Conservation (phyloP, 2,329 filamentous ascomycete species). For the Ophiosphaerella korrae region DNA sequence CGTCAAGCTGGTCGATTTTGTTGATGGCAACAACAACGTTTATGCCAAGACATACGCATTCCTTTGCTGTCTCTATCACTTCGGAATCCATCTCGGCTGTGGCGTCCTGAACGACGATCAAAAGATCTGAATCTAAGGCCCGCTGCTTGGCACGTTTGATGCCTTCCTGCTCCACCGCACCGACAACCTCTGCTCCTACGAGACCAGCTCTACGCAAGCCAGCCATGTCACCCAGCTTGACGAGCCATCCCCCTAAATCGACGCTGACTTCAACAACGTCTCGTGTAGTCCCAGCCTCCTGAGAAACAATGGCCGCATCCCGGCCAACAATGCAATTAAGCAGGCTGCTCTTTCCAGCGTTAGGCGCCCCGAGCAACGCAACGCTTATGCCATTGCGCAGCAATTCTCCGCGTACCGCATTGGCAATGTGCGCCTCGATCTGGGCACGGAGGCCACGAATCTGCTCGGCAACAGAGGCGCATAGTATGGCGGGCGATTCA, state of each 20-base stretch:
- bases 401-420: conserved; percentile 81
- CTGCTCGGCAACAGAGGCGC: conserved; percentile 70
- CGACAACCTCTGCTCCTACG: conserved; percentile 56
- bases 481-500: conserved; percentile 75
- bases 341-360: conserved; percentile 92
- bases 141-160: conserved; percentile 84
- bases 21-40: conserved; percentile 65
- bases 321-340: conserved; percentile 88
- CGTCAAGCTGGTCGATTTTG: conserved; percentile 62
- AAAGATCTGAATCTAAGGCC: conserved; percentile 81
- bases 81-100: conserved; percentile 72
- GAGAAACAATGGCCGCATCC: conserved; percentile 93
- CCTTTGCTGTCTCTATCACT: conserved; percentile 59
- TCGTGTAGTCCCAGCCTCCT: conserved; percentile 89
- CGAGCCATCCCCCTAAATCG: conserved; percentile 87
- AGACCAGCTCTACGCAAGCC: conserved; percentile 68
- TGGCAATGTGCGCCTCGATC: conserved; percentile 73
- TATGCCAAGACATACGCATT: conserved; percentile 56
- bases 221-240: conserved; percentile 94
- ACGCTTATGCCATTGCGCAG: conserved; percentile 84
- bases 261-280: conserved; percentile 92
- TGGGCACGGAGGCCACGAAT: conserved; percentile 65
- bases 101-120: conserved; percentile 71
- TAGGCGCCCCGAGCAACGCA: conserved; percentile 86
- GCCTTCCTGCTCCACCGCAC: conserved; percentile 83